Conservation (phyloP, 164 flowering plant species). For the Cinnamomum micranthum region DNA sequence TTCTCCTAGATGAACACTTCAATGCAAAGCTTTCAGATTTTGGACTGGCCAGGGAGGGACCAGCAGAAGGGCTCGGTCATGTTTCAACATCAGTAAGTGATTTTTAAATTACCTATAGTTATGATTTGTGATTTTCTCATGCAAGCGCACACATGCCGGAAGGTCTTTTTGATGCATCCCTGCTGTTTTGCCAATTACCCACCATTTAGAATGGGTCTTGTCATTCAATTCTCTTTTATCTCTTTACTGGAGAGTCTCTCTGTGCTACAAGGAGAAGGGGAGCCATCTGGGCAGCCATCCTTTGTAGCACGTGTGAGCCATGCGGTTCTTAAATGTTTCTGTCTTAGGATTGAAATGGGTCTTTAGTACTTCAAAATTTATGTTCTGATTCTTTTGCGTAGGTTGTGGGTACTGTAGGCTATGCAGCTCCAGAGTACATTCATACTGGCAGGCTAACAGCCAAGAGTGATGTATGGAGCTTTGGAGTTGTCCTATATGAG, state of each 20-base stretch:
- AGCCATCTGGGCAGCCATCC: neutral
- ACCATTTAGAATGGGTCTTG: neutral
- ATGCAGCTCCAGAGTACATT: slow-evolving; percentile 96
- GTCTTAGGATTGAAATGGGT: neutral
- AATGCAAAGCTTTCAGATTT: slow-evolving; percentile 94
- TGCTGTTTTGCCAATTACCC: neutral
- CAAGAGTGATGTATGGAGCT: slow-evolving; percentile 98
- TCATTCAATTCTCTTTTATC: neutral
- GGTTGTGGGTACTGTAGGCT: slow-evolving; percentile 95
- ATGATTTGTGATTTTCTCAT: neutral
- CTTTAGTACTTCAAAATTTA: neutral
- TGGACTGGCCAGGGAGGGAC: slow-evolving; percentile 93
- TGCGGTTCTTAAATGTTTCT: neutral
- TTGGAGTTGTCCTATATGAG: slow-evolving; percentile 90
- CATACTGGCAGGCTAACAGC: slow-evolving; percentile 79
- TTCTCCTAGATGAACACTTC: slow-evolving; percentile 79
- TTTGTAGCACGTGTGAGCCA: neutral
- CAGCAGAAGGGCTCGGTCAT: slow-evolving; percentile 74
- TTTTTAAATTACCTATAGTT: neutral
- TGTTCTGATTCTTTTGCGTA: slow-evolving; percentile 12
- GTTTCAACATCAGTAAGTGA: slow-evolving; percentile 78
- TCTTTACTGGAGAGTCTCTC: neutral
- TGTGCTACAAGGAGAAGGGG: neutral
- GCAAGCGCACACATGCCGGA: neutral
- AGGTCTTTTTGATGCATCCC: neutral